Evolutionary conservation across 257 asterid species (phyloP).

Genomic region (Capsicum rhomboideum): DNA sequence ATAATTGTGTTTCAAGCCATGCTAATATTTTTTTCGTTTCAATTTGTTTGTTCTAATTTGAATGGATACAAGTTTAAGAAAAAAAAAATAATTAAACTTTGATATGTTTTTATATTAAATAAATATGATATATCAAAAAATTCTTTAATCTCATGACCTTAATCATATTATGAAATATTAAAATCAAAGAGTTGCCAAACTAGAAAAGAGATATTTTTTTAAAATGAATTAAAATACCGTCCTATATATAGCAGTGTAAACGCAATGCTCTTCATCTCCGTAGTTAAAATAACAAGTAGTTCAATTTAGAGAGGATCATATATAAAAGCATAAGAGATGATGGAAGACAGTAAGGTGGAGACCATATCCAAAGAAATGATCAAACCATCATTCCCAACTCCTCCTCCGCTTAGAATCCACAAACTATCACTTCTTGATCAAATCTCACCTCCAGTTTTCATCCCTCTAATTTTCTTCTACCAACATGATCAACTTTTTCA

Average conservation of each 20-base stretch:
- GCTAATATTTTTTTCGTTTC: too few species aligned
- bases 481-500: background rate
- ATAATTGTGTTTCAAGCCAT: background rate
- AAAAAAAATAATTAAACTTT: too few species aligned
- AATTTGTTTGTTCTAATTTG: too few species aligned
- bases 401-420: constrained; percentile 14
- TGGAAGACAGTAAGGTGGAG: constrained; percentile 7
- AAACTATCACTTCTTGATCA: constrained; percentile 32
- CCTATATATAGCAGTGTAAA: background rate
- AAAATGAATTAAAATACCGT: background rate
- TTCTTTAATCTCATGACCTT: too few species aligned
- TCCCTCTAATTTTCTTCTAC: constrained; percentile 30
- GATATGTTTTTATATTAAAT: too few species aligned
- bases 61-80: too few species aligned
- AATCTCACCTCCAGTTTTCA: constrained; percentile 17
- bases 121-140: too few species aligned
- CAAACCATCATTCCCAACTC: constrained; percentile 38
- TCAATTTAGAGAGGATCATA: background rate
- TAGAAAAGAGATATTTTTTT: too few species aligned
- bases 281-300: background rate
- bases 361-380: constrained; percentile 23
- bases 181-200: too few species aligned
- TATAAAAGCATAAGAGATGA: background rate
- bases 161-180: too few species aligned
- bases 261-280: background rate